Evolutionary conservation across 495 filamentous ascomycete species (phyloP), one percentile per base, ranked within the genome.

Genomic region (Podospora fimiseda): DNA sequence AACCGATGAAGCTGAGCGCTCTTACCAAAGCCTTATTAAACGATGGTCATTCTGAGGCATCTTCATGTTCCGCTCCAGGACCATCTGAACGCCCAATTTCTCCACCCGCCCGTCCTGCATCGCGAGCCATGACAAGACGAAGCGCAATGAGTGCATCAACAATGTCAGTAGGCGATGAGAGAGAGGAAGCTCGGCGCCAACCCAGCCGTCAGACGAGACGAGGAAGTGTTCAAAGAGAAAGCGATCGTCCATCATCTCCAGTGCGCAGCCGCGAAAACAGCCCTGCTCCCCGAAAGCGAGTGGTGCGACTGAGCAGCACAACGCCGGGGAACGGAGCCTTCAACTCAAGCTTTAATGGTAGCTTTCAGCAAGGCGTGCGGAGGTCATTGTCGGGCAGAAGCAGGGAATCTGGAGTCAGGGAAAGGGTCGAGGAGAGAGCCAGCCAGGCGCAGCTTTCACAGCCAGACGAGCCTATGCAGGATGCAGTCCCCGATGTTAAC

Each of bases 1-100:
- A 82, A 20, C 86, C 85, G 53, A 87, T 88, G 68, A 88, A 86
- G 65, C 83, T 89, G 60, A 90, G 86, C 60, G 87, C 87, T 30
- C 77, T 86, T 33, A 88, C 86, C 8, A 89, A 89, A 59, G 86
- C 86, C 19, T 70, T 91, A 11, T 71, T 91, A 6, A 82, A 85
- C 50, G 84, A 84, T 57, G 80, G 82, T 45, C 79, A 78, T 22
- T 58, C 61, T 0, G 51, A 55, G 9, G 54, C 45, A 4, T 43
- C 46, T 6, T 53, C 57, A 2, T 20, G 22, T 1, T 44, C 42
- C 2, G 22, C 11, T 65, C 78, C 50, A 52, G 67, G 38, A 55
- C 71, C 14, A 75, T 43, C 69, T 80, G 43, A 79, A 77, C 60
- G 79, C 75, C 60, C 82, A 55, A 80, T 76, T 15, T 73, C 82